phyloP scores from a whole-genome alignment of 108 stramenopile genomes.

The Nitzschia palea region DNA sequence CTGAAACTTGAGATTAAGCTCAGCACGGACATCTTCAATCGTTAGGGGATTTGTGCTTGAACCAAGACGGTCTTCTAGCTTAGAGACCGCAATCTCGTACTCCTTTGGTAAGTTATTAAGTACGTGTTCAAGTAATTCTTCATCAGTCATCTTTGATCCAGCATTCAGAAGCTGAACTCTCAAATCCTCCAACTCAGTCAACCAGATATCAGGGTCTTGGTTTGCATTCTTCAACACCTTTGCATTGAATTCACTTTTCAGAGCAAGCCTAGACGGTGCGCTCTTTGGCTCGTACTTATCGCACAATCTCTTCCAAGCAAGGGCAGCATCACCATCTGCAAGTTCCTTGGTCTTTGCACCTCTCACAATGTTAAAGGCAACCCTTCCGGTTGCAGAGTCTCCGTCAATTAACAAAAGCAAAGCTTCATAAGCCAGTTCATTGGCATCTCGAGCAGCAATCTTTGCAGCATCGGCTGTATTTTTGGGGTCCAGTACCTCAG shows the following conservation, averaged over 20 bases:
- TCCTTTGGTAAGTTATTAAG: conserved; percentile 9
- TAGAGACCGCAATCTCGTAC: not conserved
- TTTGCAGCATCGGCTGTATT: not conserved
- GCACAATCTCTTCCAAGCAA: not conserved
- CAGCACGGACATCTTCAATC: not conserved
- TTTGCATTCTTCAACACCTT: not conserved
- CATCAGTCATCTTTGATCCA: not conserved
- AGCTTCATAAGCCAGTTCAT: not conserved
- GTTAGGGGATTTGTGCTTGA: not conserved
- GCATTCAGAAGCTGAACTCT: not conserved
- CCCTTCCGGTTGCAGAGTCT: not conserved
- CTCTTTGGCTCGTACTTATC: not conserved
- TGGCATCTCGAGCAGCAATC: not conserved
- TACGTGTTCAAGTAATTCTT: not conserved
- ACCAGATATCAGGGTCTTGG: conserved; percentile 1
- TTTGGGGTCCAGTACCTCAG: not conserved
- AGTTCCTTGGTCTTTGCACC: not conserved
- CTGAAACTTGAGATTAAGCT: not conserved
- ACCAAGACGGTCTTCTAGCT: not conserved
- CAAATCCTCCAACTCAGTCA: conserved; percentile 6
- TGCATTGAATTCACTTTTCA: not conserved
- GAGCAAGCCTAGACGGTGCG: not conserved
- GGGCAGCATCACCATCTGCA: not conserved
- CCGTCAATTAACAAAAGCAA: not conserved
- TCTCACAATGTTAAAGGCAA: conserved; percentile 6